These are phyloP conservation scores for Fusarium succisae DNA, from an alignment of 2,329 filamentous ascomycete genomes.

Conservation along the genomic window DNA sequence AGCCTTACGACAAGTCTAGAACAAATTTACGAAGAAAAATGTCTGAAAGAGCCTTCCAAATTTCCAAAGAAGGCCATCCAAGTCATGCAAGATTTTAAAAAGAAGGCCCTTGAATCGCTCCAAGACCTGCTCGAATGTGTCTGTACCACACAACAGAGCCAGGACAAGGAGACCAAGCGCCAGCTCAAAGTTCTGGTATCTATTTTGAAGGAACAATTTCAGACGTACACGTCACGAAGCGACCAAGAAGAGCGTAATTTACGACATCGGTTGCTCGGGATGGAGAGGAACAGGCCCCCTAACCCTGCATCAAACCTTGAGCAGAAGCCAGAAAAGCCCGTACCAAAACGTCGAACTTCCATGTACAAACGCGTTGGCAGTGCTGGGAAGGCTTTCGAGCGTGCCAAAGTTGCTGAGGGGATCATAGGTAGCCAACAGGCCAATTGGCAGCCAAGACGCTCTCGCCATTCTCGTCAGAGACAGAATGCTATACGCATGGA, in stretches of 20 bases:
- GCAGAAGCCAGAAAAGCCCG: neutral
- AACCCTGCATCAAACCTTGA: neutral
- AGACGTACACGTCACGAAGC: neutral
- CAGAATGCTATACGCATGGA: neutral
- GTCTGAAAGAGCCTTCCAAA: neutral
- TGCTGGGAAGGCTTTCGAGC: constrained; percentile 5
- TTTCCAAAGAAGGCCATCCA: neutral
- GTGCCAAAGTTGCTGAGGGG: neutral
- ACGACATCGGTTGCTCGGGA: neutral
- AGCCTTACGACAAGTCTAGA: neutral
- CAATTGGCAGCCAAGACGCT: neutral
- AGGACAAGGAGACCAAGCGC: neutral
- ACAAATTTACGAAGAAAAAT: neutral
- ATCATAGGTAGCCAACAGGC: neutral
- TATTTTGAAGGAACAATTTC: neutral
- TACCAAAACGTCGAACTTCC: too few species aligned
- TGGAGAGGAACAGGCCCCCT: neutral
- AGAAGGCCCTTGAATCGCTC: neutral
- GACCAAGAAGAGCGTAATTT: neutral
- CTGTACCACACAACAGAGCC: neutral
- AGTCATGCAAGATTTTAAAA: neutral
- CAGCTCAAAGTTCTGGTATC: neutral
- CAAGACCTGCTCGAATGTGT: neutral
- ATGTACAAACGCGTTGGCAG: neutral
- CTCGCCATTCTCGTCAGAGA: neutral